Evolutionary conservation across 2,329 filamentous ascomycete genomes (phyloP), one percentile per base, ranked within the genome.

Genomic region (Pestalotiopsis sp.): DNA sequence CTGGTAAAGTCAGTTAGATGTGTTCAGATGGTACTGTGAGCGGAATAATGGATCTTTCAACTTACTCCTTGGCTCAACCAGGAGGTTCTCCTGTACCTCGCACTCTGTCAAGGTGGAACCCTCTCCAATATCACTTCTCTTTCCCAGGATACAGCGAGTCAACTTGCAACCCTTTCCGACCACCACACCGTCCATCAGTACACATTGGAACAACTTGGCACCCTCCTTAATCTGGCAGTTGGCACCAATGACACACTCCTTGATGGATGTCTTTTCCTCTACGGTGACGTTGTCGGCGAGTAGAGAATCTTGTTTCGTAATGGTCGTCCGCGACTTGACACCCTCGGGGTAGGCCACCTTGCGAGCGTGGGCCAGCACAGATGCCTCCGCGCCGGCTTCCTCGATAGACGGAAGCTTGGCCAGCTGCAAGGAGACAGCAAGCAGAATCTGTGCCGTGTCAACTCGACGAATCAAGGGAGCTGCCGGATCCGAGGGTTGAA

Each of bases 131-230:
- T 92, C 91, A 72, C 91, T 92, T 70, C 93, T 84, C 76, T 91
- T 89, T 4, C 96, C 96, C 56, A 98, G 82, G 39, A 98, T 93
- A 76, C 95, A 98, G 25, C 93, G 93, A 1, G 93, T 96, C 65
- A 98, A 84, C 79, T 94, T 94, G 76, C 92, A 95, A 58, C 92
- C 91, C 75, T 93, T 92, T 14, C 93, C 95, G 13, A 99, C 87
- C 7, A 93, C 90, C 0, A 93, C 95, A 3, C 93, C 93, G 70
- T 98, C 95, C 94, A 98, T 98, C 23, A 98, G 83, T 62, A 98
- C 81, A 80, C 95, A 98, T 72, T 95, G 89, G n/a, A 90, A 91
- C 59, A 99, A 82, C 72, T 95, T 93, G 38, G 92, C 94, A n/a
- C 94, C 94, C 73, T 92, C 90, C 71, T 91, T 90, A 72, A 99